Conservation (phyloP, 2,329 filamentous ascomycete species). For the Colletotrichum salicis region DNA sequence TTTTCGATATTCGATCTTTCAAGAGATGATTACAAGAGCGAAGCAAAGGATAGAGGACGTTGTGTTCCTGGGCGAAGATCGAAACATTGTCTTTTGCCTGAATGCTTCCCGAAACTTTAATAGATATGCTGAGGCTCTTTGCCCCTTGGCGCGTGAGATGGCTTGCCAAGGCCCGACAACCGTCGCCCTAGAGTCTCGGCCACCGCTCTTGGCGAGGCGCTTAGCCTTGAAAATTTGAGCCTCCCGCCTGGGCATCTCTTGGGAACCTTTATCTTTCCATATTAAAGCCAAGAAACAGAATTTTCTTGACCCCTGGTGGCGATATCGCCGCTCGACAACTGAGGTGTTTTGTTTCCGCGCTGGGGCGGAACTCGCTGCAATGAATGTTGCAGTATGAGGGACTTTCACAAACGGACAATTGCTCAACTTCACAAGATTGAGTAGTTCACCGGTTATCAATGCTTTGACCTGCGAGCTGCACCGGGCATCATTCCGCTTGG, state of each 20-base stretch:
- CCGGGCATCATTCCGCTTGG: too few relatives aligned
- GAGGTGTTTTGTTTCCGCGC: background rate
- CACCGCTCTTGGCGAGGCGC: background rate
- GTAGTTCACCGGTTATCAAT: too few relatives aligned
- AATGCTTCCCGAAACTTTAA: background rate
- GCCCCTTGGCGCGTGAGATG: background rate
- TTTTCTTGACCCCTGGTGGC: background rate
- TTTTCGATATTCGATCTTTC: background rate
- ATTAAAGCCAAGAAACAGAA: background rate
- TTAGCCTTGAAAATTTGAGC: background rate
- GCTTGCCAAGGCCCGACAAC: background rate
- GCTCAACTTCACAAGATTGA: background rate
- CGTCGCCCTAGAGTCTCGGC: background rate
- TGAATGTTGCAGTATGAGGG: too few relatives aligned
- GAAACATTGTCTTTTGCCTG: background rate
- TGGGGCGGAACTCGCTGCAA: background rate
- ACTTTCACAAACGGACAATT: too few relatives aligned
- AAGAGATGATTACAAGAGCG: background rate
- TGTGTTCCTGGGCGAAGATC: background rate
- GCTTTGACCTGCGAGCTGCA: too few relatives aligned
- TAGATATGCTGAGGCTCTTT: background rate
- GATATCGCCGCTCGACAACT: background rate
- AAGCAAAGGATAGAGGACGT: background rate
- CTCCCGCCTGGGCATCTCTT: background rate
- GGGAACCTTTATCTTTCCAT: background rate